phyloP scores from a whole-genome alignment of 2,329 filamentous ascomycete species.

The Fusarium agapanthi region DNA sequence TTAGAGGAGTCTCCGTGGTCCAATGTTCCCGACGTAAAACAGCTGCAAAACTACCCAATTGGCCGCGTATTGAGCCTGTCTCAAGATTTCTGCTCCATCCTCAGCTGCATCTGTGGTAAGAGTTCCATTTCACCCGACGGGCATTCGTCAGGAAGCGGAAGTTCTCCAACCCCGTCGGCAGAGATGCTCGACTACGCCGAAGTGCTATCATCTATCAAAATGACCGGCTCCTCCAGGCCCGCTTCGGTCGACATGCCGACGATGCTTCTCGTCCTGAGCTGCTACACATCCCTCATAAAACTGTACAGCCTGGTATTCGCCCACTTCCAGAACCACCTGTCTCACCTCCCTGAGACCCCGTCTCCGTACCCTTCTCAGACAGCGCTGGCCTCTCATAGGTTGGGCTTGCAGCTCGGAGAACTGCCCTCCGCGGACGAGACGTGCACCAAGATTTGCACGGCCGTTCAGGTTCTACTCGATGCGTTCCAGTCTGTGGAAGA shows the following conservation, averaged over 20 bases:
- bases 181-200: neutral
- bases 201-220: neutral
- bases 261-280: neutral
- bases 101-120: neutral
- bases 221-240: neutral
- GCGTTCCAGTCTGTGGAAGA: neutral
- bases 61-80: neutral
- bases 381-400: neutral
- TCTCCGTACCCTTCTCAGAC: neutral
- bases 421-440: slow-evolving; percentile 6
- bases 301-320: neutral
- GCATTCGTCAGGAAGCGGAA: neutral
- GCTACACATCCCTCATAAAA: neutral
- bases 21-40: neutral
- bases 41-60: neutral
- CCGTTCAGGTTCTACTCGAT: neutral
- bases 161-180: neutral
- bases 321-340: neutral
- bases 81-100: neutral
- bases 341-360: neutral
- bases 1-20: neutral
- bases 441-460: slow-evolving; percentile 1
- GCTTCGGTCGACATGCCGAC: neutral
- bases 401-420: slow-evolving; percentile 10
- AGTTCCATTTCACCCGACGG: neutral